phyloP scores from a whole-genome alignment of 2,329 filamentous ascomycete genomes.

The Ceratocystiopsis sp. region DNA sequence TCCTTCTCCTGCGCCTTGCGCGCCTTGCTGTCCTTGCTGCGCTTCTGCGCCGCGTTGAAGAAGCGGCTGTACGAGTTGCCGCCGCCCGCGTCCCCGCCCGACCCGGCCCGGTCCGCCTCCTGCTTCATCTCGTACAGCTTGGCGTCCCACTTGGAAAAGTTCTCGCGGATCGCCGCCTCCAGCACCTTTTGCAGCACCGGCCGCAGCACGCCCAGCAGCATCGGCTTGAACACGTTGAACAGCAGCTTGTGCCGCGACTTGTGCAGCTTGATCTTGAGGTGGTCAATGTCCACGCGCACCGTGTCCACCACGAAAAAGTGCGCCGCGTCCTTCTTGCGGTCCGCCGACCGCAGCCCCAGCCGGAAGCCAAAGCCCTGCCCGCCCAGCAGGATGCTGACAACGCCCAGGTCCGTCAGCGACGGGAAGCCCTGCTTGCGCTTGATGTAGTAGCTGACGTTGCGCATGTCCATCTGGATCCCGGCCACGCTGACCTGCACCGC shows the following conservation, averaged over 20 bases:
- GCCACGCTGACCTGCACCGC: constrained; percentile 66
- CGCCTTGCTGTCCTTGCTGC: constrained; percentile 58
- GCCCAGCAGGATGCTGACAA: constrained; percentile 75
- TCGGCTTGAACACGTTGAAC: constrained; percentile 71
- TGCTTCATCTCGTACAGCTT: constrained; percentile 61
- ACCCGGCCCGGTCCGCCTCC: constrained; percentile 59
- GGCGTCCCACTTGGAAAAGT: constrained; percentile 57
- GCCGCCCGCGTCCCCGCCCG: constrained; percentile 49
- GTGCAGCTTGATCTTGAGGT: constrained; percentile 78
- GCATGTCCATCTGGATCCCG: constrained; percentile 83
- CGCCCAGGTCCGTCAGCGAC: constrained; percentile 67
- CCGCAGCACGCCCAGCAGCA: constrained; percentile 69
- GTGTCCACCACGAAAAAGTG: constrained; percentile 93
- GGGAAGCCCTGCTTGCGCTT: constrained; percentile 93
- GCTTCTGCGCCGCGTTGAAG: constrained; percentile 54
- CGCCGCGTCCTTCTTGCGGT: constrained; percentile 54
- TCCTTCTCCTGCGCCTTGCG: constrained; percentile 46
- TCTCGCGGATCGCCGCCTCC: constrained; percentile 77
- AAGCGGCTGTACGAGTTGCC: constrained; percentile 82
- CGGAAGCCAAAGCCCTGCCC: constrained; percentile 85
- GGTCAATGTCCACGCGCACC: constrained; percentile 64
- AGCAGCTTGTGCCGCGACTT: constrained; percentile 90
- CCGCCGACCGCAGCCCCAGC: constrained; percentile 68
- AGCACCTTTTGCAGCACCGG: constrained; percentile 74
- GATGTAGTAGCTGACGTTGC: constrained; percentile 84